phyloP scores from a whole-genome alignment of 2,329 filamentous ascomycete species.

The Penicillium sp. region DNA sequence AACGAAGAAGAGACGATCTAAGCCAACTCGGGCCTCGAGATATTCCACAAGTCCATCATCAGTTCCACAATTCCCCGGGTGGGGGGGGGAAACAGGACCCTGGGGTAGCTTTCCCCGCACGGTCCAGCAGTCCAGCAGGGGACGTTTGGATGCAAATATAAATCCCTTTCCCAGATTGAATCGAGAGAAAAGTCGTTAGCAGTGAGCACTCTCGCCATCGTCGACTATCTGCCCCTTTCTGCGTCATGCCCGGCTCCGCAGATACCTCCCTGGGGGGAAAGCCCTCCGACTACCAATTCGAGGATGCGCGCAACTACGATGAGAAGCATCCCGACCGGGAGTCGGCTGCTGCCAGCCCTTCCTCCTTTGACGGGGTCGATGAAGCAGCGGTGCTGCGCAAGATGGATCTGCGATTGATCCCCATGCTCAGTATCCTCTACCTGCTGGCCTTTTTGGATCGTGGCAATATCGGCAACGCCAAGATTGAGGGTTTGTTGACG shows the following conservation, averaged over 20 bases:
- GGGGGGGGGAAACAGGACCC: not conserved
- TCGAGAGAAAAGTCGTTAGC: not conserved
- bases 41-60: not conserved
- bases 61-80: not conserved
- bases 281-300: slow-evolving; percentile 9
- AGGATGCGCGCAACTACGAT: slow-evolving; percentile 10
- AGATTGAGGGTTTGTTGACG: slow-evolving; percentile 34
- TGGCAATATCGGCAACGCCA: slow-evolving; percentile 41
- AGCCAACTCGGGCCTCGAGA: not conserved
- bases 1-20: slow-evolving; percentile 1
- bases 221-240: not conserved
- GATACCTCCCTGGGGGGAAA: slow-evolving; percentile 13
- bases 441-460: slow-evolving; percentile 37
- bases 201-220: not conserved
- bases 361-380: slow-evolving; percentile 15
- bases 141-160: not conserved
- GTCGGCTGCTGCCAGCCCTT: slow-evolving; percentile 1
- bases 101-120: slow-evolving; percentile 1
- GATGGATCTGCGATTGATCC: slow-evolving; percentile 32
- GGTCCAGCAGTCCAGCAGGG: not conserved
- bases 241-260: slow-evolving; percentile 10
- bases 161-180: not conserved
- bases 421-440: slow-evolving; percentile 33
- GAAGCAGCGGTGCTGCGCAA: slow-evolving; percentile 29
- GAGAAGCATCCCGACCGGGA: slow-evolving; percentile 11